Percentiles rank a stretch among this genome's conserved stretches.
These are phyloP conservation scores for Beauveria varroae DNA, from an alignment of 2,329 filamentous ascomycete species.

Conservation along the genomic window DNA sequence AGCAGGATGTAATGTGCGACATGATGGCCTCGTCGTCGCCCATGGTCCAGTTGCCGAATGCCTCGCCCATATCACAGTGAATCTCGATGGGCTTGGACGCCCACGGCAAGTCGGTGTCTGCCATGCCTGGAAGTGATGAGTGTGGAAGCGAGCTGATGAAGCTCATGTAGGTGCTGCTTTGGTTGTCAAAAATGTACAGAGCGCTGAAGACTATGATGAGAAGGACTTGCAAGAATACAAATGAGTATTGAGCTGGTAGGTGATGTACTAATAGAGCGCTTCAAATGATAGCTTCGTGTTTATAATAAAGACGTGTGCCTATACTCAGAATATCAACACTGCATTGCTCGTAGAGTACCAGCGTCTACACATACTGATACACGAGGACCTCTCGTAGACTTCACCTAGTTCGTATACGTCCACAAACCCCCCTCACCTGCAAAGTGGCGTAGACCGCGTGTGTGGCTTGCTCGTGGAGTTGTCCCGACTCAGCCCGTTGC, in stretches of 20 bases:
- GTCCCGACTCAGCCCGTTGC: neutral
- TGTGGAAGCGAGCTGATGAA: neutral
- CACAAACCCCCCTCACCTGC: too few species aligned
- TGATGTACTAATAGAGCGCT: neutral
- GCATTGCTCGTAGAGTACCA: neutral
- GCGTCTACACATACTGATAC: neutral
- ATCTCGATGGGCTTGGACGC: neutral
- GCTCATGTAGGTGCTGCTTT: neutral
- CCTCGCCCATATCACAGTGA: constrained; percentile 8
- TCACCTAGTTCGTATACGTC: neutral
- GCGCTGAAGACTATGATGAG: too few species aligned
- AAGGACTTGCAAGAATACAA: too few species aligned
- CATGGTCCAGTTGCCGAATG: constrained; percentile 6
- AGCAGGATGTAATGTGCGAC: constrained; percentile 2
- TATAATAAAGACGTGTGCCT: too few species aligned
- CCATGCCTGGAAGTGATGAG: neutral
- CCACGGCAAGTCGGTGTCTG: neutral
- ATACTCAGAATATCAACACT: neutral
- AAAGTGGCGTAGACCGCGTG: too few species aligned
- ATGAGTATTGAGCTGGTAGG: neutral
- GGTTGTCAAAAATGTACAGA: too few species aligned
- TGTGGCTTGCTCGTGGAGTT: neutral
- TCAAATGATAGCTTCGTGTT: too few species aligned
- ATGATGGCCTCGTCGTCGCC: constrained; percentile 3
- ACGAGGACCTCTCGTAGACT: neutral